Evolutionary conservation across 1,139 yeast genomes (phyloP).

Genomic region (Kurtzmaniella quercitrusa): DNA sequence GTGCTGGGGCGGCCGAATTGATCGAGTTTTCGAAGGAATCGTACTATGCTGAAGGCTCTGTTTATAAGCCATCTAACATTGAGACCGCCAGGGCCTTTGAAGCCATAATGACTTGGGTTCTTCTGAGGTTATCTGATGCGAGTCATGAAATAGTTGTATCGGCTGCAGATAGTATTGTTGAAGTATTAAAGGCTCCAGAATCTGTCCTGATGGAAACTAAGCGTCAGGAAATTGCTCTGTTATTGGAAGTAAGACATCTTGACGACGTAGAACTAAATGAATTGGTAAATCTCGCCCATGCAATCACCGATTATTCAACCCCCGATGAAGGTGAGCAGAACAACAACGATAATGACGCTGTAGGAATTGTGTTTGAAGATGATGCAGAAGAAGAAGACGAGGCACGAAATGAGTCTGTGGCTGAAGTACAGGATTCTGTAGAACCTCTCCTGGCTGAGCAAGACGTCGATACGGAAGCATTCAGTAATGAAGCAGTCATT

Average conservation of each 20-base stretch:
- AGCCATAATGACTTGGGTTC: slow-evolving; percentile 25
- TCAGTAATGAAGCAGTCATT: neutral
- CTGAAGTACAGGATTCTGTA: slow-evolving; percentile 19
- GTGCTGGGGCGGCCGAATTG: slow-evolving; percentile 6
- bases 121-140: slow-evolving; percentile 29
- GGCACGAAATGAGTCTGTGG: slow-evolving; percentile 9
- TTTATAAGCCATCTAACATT: slow-evolving; percentile 23
- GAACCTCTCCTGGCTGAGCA: slow-evolving; percentile 13
- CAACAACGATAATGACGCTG: slow-evolving; percentile 16
- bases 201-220: slow-evolving; percentile 18
- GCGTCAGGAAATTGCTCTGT: slow-evolving; percentile 33
- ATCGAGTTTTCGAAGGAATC: neutral
- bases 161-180: slow-evolving; percentile 65
- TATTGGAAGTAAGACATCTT: slow-evolving; percentile 42
- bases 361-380: slow-evolving; percentile 24
- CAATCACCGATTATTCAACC: slow-evolving; percentile 54
- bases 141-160: slow-evolving; percentile 45
- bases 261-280: slow-evolving; percentile 48
- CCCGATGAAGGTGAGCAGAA: slow-evolving; percentile 22
- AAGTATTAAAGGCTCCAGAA: slow-evolving; percentile 48
- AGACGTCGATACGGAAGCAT: slow-evolving; percentile 12
- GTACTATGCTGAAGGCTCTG: slow-evolving; percentile 14
- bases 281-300: slow-evolving; percentile 45
- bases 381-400: slow-evolving; percentile 25
- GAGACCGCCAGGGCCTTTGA: slow-evolving; percentile 26